These are phyloP conservation scores for Colletotrichum eremochloae DNA, from an alignment of 2,329 filamentous ascomycete species.

Conservation along the genomic window DNA sequence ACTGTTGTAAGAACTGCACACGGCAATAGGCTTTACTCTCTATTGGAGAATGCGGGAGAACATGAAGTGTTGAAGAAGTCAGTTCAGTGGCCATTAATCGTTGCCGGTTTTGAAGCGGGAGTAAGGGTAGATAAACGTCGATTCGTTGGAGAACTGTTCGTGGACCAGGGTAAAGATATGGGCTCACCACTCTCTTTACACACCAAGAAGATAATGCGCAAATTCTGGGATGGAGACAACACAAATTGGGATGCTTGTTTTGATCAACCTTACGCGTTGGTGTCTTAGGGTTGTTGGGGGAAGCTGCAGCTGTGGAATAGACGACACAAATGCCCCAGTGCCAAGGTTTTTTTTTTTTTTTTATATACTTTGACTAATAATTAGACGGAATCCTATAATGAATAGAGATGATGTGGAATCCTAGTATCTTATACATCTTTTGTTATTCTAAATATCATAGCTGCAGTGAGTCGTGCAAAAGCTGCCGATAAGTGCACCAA, in stretches of 20 bases:
- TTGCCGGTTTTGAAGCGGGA: slow-evolving; percentile 52
- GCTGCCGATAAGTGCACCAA: too few species aligned
- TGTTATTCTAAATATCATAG: too few species aligned
- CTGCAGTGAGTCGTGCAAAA: too few species aligned
- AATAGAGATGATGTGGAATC: too few species aligned
- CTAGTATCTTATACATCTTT: too few species aligned
- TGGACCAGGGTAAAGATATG: slow-evolving; percentile 46
- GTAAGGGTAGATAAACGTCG: slow-evolving; percentile 32
- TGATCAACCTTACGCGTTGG: slow-evolving; percentile 50
- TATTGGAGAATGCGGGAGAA: slow-evolving; percentile 42
- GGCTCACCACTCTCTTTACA: slow-evolving; percentile 50
- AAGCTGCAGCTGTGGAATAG: not conserved
- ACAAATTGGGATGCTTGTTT: slow-evolving; percentile 56
- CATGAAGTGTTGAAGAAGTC: slow-evolving; percentile 44
- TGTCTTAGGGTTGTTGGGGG: slow-evolving; percentile 7
- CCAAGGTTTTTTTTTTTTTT: too few species aligned
- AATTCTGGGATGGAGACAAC: slow-evolving; percentile 51
- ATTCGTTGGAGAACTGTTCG: slow-evolving; percentile 48
- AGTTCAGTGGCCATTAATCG: slow-evolving; percentile 53
- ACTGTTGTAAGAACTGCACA: slow-evolving; percentile 29
- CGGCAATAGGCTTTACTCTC: slow-evolving; percentile 39
- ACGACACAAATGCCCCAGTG: not conserved
- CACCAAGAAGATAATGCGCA: slow-evolving; percentile 50
- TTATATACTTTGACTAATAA: too few species aligned
- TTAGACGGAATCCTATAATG: too few species aligned